Evolutionary conservation across 768 basidiomycete species (phyloP), one percentile per base, ranked within the genome.

Genomic region (Leucosporidium creatinivorum): DNA sequence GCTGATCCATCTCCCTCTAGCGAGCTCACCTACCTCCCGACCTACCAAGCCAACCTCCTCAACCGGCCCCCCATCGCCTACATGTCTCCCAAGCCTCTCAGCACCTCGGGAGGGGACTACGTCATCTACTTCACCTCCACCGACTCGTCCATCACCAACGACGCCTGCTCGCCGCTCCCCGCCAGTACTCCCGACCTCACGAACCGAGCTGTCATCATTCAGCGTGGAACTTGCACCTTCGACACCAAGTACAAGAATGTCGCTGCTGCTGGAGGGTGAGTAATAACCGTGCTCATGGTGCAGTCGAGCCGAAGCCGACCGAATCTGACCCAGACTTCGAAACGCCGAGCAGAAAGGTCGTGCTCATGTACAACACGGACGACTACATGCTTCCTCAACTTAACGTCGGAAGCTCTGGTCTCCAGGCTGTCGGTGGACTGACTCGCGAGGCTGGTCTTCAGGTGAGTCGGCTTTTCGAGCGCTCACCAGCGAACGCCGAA

Each of bases 201-300:
- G 12, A 62, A 49, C 26, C 10, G 39, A 7, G 74, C 87, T 23
- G 82, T 85, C 19, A 74, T 89, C 31, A 80, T 87, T 50, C 82
- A 84, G 31, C 80, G 85, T 47, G 87, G 86, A 3, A 81, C 80
- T 10, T 87, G 87, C 74, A 77, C 82, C 1, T 83, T 85, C 64
- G 83, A 81, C 4, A 76, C 80, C 36, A 87, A 87, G 72, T 74
- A 85, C 21, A 77, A 78, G 2, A 68, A 68, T 26, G 47, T 63
- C 58, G 67, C 21, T 9, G 58, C 7, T 30, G 39, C 39, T 44
- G 39, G 39, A 44, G 39, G 39, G 39, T 44, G 39, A 44, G 39
- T 44, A 15, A 2, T 15, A 17, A 2, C 15, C 8, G 39, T 2
- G 39, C 39, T 10, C 15, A 3, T 3, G 8, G 39, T 8, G 10